phyloP scores from a whole-genome alignment of 306 rosid genomes.

The Inga leiocalycina region DNA sequence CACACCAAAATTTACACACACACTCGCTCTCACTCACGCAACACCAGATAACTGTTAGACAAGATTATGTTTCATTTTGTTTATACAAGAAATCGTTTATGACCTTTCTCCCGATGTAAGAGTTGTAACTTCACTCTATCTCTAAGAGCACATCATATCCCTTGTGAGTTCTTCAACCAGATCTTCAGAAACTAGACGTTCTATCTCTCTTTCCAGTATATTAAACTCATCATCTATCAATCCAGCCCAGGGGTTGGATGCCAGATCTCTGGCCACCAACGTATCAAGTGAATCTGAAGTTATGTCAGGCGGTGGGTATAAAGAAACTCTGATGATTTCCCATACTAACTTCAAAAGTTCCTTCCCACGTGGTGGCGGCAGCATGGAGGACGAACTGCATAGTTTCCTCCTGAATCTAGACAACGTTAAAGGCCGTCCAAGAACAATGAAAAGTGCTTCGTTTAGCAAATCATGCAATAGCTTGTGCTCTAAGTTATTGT shows the following conservation, averaged over 20 bases:
- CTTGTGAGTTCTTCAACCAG: conserved; percentile 69
- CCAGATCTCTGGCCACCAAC: conserved; percentile 67
- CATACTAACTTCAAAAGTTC: conserved; percentile 69
- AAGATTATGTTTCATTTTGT: conserved; percentile 35
- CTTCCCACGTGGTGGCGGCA: conserved; percentile 62
- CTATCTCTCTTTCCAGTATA: conserved; percentile 64
- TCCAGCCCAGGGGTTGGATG: conserved; percentile 60
- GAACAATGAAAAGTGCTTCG: conserved; percentile 71
- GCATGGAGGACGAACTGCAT: conserved; percentile 44
- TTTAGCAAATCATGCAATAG: conserved; percentile 73
- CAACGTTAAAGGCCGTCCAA: conserved; percentile 56
- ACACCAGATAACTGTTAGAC: conserved; percentile 39
- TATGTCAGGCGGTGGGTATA: conserved; percentile 53
- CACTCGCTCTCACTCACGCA: conserved; percentile 33
- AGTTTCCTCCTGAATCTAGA: conserved; percentile 60
- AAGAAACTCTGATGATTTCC: conserved; percentile 48
- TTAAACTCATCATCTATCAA: conserved; percentile 55
- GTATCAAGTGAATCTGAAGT: conserved; percentile 56
- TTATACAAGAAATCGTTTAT: conserved; percentile 32
- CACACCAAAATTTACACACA: conserved; percentile 40
- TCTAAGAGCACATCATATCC: conserved; percentile 50
- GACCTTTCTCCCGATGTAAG: conserved; percentile 38
- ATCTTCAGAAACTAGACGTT: conserved; percentile 64
- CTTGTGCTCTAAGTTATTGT: conserved; percentile 53
- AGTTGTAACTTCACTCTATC: conserved; percentile 23